Evolutionary conservation across 306 rosid species (phyloP).

Genomic region (Luffa acutangula): DNA sequence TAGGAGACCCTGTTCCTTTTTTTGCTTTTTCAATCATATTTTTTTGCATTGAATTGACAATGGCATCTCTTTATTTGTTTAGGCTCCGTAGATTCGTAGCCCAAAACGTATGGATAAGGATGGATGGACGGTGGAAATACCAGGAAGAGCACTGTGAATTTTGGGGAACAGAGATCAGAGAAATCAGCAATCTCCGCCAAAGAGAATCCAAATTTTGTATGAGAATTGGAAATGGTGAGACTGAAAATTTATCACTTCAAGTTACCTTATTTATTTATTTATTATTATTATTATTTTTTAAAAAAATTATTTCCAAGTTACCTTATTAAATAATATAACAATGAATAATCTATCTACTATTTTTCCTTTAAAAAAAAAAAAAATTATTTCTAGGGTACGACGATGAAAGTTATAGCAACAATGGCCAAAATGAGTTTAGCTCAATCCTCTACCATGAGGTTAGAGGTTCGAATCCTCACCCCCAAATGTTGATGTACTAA

Average conservation of each 20-base stretch:
- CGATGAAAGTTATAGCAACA: too few species aligned
- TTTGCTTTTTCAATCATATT: neutral
- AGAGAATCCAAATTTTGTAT: neutral
- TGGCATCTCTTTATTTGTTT: neutral
- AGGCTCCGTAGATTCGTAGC: neutral
- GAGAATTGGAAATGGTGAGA: neutral
- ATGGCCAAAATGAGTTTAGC: too few species aligned
- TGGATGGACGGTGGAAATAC: neutral
- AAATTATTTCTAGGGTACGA: too few species aligned
- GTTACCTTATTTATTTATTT: neutral
- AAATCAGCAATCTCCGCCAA: neutral
- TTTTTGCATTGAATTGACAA: neutral
- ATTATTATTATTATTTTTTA: too few species aligned
- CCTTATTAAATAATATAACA: neutral
- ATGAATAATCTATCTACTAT: too few species aligned
- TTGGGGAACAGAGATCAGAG: neutral
- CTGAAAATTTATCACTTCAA: neutral
- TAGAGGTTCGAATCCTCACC: too few species aligned
- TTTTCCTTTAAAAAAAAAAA: too few species aligned
- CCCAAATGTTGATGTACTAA: too few species aligned
- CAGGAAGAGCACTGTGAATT: neutral
- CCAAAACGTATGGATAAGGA: constrained; percentile 1
- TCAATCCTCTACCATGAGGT: too few species aligned
- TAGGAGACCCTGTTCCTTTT: neutral
- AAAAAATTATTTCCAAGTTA: neutral